phyloP scores from a whole-genome alignment of 2,329 filamentous ascomycete genomes.

The Pseudogymnoascus sp. region DNA sequence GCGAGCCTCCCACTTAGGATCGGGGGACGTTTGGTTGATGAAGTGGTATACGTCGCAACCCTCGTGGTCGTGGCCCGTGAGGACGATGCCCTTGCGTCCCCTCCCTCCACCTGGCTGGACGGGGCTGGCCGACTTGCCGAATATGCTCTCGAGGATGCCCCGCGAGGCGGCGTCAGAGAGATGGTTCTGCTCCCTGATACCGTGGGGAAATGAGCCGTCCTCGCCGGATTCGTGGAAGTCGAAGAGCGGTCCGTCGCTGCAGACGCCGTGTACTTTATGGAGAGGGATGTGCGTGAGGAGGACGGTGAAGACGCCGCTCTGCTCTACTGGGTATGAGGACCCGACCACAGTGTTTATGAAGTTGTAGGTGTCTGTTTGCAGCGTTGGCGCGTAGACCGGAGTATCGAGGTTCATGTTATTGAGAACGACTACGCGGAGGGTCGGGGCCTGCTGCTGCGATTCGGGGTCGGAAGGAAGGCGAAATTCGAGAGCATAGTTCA shows the following conservation, averaged over 20 bases:
- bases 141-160: constrained; percentile 75
- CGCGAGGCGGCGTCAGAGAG: constrained; percentile 63
- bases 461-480: constrained; percentile 43
- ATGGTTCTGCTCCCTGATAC: constrained; percentile 85
- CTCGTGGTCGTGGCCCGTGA: constrained; percentile 92
- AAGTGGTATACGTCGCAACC: constrained; percentile 88
- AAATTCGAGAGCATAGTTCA: constrained; percentile 83
- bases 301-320: constrained; percentile 63
- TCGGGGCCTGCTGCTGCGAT: constrained; percentile 44
- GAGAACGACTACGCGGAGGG: constrained; percentile 73
- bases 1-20: constrained; percentile 19
- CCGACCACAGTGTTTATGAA: constrained; percentile 66
- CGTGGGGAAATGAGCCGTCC: constrained; percentile 52
- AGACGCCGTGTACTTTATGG: constrained; percentile 73
- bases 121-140: constrained; percentile 60
- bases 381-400: constrained; percentile 55
- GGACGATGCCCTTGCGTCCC: constrained; percentile 66
- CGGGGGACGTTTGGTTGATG: constrained; percentile 49
- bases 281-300: constrained; percentile 88
- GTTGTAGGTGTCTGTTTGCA: constrained; percentile 68
- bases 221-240: constrained; percentile 50
- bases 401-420: constrained; percentile 93
- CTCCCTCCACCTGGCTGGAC: constrained; percentile 50
- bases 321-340: constrained; percentile 51
- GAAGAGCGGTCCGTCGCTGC: constrained; percentile 77